Evolutionary conservation across 768 basidiomycete species (phyloP).

Genomic region (Sporobolomyces roseus): DNA sequence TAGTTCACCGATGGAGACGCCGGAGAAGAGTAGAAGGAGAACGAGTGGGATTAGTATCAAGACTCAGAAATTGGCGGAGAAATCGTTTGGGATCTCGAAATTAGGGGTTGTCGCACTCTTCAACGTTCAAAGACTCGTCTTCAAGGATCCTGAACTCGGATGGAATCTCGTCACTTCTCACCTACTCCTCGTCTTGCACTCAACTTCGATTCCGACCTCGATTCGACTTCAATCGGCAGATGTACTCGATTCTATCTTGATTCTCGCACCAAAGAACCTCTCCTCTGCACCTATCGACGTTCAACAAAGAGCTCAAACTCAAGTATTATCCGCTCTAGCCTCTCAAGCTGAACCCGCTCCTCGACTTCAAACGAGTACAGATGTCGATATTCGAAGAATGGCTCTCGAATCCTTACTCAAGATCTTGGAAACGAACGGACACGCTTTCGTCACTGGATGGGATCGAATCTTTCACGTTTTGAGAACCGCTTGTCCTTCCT

Average conservation of each 20-base stretch:
- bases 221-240: constrained; percentile 87
- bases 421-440: constrained; percentile 84
- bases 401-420: constrained; percentile 84
- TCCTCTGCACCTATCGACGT: constrained; percentile 50
- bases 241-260: constrained; percentile 76
- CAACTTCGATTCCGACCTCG: constrained; percentile 61
- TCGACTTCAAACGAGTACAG: constrained; percentile 54
- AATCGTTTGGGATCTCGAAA: constrained; percentile 77
- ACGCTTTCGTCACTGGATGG: constrained; percentile 90
- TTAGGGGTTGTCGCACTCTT: constrained; percentile 71
- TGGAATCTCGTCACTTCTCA: constrained; percentile 80
- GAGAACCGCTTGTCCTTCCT: constrained; percentile 73
- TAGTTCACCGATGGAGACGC: constrained; percentile 19
- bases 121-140: constrained; percentile 83
- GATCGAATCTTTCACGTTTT: constrained; percentile 88
- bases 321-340: constrained; percentile 77
- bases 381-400: constrained; percentile 75
- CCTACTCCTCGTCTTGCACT: constrained; percentile 70
- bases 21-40: constrained; percentile 58
- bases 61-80: constrained; percentile 59
- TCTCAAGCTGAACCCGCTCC: constrained; percentile 63
- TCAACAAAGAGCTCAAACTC: constrained; percentile 68
- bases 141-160: constrained; percentile 63
- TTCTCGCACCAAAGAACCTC: constrained; percentile 66
- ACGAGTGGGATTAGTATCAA: constrained; percentile 80